A percentile compares a stretch with the other conserved stretches of the same genome.
These are phyloP conservation scores for Stachybotrys chartarum DNA, from an alignment of 2,329 filamentous ascomycete genomes.

Conservation along the genomic window DNA sequence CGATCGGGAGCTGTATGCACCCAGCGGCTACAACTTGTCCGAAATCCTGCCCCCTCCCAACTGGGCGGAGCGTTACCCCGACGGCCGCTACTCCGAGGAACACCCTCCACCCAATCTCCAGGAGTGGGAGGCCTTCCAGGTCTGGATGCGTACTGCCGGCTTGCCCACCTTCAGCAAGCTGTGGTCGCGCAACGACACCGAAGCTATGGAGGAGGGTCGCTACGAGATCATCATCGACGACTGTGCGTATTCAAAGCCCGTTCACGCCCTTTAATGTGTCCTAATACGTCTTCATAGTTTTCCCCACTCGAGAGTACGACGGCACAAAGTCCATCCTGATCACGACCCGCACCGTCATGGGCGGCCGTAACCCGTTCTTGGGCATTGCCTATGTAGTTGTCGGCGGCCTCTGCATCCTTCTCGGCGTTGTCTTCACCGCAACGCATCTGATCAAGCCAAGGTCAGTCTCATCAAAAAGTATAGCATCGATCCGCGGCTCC, in stretches of 20 bases:
- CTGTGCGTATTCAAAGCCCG: conserved; percentile 48
- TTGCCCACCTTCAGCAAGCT: conserved; percentile 93
- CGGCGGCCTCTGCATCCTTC: conserved; percentile 82
- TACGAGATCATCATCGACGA: conserved; percentile 74
- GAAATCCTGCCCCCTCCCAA: conserved; percentile 79
- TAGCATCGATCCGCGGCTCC: not conserved
- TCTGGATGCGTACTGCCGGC: conserved; percentile 98
- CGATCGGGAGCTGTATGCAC: conserved; percentile 72
- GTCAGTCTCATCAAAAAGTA: conserved; percentile 37
- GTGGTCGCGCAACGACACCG: conserved; percentile 71
- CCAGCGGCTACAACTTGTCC: conserved; percentile 55
- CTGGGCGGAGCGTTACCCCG: conserved; percentile 65
- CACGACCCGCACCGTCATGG: conserved; percentile 85
- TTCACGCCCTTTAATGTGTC: not conserved
- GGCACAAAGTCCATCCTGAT: conserved; percentile 88
- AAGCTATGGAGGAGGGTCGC: conserved; percentile 58
- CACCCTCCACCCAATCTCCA: conserved; percentile 65
- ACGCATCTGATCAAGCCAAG: conserved; percentile 88
- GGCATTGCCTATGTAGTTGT: conserved; percentile 95
- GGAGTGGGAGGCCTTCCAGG: conserved; percentile 79
- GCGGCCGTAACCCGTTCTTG: conserved; percentile 89
- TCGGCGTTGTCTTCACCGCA: conserved; percentile 81
- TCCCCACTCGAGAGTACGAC: conserved; percentile 69
- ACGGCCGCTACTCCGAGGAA: conserved; percentile 55
- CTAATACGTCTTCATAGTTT: conserved; percentile 47